Conservation (phyloP, 352 stramenopile species). For the Hyaloperonospora arabidopsidis region DNA sequence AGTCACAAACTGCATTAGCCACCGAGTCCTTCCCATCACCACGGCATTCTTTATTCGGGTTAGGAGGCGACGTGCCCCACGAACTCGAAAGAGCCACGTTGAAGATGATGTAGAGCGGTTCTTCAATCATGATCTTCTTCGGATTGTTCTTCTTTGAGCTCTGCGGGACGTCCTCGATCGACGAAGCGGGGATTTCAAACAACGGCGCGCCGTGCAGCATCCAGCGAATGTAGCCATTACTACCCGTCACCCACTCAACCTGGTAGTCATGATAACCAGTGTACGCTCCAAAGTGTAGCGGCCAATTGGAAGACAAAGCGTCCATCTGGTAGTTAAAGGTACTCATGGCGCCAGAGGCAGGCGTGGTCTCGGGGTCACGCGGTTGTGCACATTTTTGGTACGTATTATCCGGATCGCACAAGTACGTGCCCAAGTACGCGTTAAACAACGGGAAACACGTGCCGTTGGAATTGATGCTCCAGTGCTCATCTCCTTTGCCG, state of each 20-base stretch:
- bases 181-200: slow-evolving; percentile 58
- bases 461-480: slow-evolving; percentile 49
- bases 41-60: slow-evolving; percentile 13
- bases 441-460: slow-evolving; percentile 50
- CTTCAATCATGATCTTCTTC: slow-evolving; percentile 80
- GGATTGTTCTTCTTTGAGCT: slow-evolving; percentile 34
- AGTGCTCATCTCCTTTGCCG: slow-evolving; percentile 29
- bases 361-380: slow-evolving; percentile 29
- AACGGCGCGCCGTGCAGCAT: slow-evolving; percentile 65
- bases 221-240: slow-evolving; percentile 32
- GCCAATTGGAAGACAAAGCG: slow-evolving; percentile 64
- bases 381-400: slow-evolving; percentile 31
- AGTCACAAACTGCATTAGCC: slow-evolving; percentile 41
- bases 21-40: slow-evolving; percentile 22
- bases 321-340: slow-evolving; percentile 46
- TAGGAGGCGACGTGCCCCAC: slow-evolving; percentile 25
- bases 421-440: slow-evolving; percentile 41
- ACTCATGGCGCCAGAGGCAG: slow-evolving; percentile 39
- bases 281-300: slow-evolving; percentile 63
- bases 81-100: slow-evolving; percentile 89
- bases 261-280: slow-evolving; percentile 52
- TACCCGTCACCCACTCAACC: slow-evolving; percentile 34
- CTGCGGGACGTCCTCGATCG: slow-evolving; percentile 29
- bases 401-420: slow-evolving; percentile 44
- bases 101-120: slow-evolving; percentile 90